Conservation (phyloP, 768 basidiomycete genomes). For the Sporobolomyces roseus region DNA sequence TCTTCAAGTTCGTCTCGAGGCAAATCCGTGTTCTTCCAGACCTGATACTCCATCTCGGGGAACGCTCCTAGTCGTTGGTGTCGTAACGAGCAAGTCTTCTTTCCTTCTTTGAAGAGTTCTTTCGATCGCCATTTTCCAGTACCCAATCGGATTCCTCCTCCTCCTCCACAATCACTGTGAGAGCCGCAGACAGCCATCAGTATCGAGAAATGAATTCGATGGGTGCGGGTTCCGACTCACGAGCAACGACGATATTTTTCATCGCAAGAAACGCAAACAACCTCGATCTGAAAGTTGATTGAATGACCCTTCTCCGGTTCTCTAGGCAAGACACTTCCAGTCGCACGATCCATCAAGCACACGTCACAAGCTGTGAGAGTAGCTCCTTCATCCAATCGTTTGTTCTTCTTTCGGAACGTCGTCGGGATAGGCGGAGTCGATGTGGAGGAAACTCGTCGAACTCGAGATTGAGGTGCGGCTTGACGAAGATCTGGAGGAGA, state of each 20-base stretch:
- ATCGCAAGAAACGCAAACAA: conserved; percentile 29
- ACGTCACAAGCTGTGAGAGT: conserved; percentile 26
- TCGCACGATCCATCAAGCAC: conserved; percentile 30
- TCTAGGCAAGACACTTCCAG: conserved; percentile 26
- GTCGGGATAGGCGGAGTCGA: not conserved
- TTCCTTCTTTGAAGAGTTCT: conserved; percentile 48
- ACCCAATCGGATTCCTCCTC: conserved; percentile 47
- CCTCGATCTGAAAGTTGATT: conserved; percentile 32
- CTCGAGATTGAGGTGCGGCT: not conserved
- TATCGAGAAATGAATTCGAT: not conserved
- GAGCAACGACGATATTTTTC: conserved; percentile 24
- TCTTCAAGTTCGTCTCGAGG: conserved; percentile 27
- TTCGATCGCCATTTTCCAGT: conserved; percentile 50
- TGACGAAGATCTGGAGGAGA: not conserved
- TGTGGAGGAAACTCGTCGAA: not conserved
- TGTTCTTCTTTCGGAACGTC: conserved; percentile 32
- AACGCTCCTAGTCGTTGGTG: conserved; percentile 45
- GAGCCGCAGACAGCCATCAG: not conserved
- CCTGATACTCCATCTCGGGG: conserved; percentile 20
- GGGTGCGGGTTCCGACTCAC: not conserved
- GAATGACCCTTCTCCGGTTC: conserved; percentile 5
- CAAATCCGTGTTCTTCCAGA: conserved; percentile 14
- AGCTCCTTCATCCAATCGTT: conserved; percentile 13
- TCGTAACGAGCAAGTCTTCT: conserved; percentile 48
- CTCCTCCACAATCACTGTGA: conserved; percentile 46